Base-by-base conservation (phyloP, 305 asterid genomes). In the Solanum hybrid region DNA sequence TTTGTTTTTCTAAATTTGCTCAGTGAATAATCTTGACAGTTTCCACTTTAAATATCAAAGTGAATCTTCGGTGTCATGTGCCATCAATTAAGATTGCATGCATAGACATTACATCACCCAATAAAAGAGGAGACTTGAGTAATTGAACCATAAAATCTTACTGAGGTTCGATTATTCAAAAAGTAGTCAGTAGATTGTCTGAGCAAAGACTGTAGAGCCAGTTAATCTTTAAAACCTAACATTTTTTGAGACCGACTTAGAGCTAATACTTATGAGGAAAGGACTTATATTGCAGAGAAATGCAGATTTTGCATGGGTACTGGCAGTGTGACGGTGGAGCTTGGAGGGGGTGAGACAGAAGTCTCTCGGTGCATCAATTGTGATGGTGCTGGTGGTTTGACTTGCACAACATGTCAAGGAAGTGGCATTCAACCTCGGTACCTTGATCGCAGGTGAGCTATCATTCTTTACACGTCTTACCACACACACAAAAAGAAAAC, bases 321-420 rank as follows among this genome's bases (percentile, higher is more conserved):
- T 37, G 98, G 99, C 31, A 95, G 14, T 51, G 98, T 97, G 91
- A 91, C 93, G 0, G 98, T 96, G 5, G 98, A 96, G 89, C 97
- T 97, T 22, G 99, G 99, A 38, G 99, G 94, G 37, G 96, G 89
- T 1, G 98, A 96, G 91, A 93, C 92, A 90, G 99, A 97, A 93
- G 97, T 95, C 57, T 96, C 99, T 3, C 85, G 89, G 57, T 97
- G 99, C 95, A 96, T 97, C 86, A 97, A 97, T 57, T 97, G 99
- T 90, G 97, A 96, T 1, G 97, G 98, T 39, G 94, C 77, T 90
- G 99, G 99, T 90, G 93, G 98, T 29, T 93, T 96, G 92, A 94
- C 99, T 3, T 97, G 99, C 97, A 96, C 99, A 70, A 97, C 99
- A 14, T 97, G 99, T 93, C 99, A 97, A 93, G 99, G 99, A 90